Base-by-base conservation (phyloP, 441 rosid species). In the Hura crepitans region DNA sequence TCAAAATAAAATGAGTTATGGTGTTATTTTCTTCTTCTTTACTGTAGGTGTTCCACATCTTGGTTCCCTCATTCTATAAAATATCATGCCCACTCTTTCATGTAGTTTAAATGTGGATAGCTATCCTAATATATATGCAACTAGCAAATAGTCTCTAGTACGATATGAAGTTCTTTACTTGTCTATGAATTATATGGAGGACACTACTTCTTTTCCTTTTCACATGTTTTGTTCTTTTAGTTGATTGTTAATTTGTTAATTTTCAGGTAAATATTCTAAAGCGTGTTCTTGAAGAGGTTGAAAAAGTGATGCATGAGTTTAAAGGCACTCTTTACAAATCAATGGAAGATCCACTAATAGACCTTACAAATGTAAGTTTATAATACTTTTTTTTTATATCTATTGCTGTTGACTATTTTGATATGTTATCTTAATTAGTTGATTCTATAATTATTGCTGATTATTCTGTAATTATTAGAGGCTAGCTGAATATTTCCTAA, bases 241-340 rank as follows among this genome's bases (percentile, higher is more conserved):
- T 55, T 28, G 17, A 30, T 72, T 56, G 25, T 22, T 76, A 61
- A 57, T 70, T 9, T 43, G 25, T 78, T 27, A 71, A 79, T 84
- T 80, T 35, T 80, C 90, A 94, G 99, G 98, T 92, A 65, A 93
- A 84, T 79, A 84, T 95, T 81, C 85, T 95, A 66, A 95, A 95
- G 83, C 93, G 97, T 62, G 98, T 95, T 55, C 96, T 90, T 69
- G 99, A 92, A 84, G 99, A 95, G 89, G 98, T 92, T 83, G 99
- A 95, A 74, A 92, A 86, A 77, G 92, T 95, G 74, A 87, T 95
- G 96, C 90, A 85, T 68, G 97, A 95, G 84, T 92, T 95, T 83
- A 95, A 90, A 84, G 93, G 88, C 77, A 89, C 78, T 18, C 92
- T 95, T 73, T 95, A 86, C 88, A 95, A 87, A 80, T 90, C 94